Conservation (phyloP, 2,329 filamentous ascomycete genomes). For the Fusarium sambucinum region DNA sequence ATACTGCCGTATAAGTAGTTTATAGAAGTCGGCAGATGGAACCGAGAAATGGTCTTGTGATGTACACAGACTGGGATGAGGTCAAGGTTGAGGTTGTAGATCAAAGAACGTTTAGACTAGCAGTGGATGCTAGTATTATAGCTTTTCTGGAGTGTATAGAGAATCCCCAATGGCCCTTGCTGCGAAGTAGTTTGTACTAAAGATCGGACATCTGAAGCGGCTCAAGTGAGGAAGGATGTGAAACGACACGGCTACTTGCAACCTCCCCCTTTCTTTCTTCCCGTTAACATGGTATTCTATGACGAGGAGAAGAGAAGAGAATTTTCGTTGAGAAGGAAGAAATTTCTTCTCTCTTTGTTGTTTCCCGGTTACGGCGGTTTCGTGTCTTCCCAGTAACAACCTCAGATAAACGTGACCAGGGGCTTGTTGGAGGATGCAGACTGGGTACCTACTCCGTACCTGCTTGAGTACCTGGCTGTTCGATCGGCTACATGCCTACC, state of each 20-base stretch:
- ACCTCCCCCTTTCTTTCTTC: slow-evolving; percentile 1
- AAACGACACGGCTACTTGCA: background rate
- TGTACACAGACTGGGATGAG: slow-evolving; percentile 7
- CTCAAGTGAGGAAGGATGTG: slow-evolving; percentile 8
- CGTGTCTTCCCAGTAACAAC: slow-evolving; percentile 10
- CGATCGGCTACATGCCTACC: slow-evolving; percentile 30
- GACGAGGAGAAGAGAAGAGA: slow-evolving; percentile 1
- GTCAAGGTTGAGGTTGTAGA: slow-evolving; percentile 5
- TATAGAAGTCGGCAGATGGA: slow-evolving; percentile 10
- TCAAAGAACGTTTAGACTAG: slow-evolving; percentile 14
- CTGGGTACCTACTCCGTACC: slow-evolving; percentile 1
- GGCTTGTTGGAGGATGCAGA: slow-evolving; percentile 11
- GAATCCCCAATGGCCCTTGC: slow-evolving; percentile 2
- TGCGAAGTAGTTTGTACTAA: background rate
- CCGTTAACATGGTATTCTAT: slow-evolving; percentile 1
- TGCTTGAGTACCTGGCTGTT: background rate
- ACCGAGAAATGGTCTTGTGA: slow-evolving; percentile 18
- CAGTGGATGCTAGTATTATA: slow-evolving; percentile 26
- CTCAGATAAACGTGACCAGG: slow-evolving; percentile 20
- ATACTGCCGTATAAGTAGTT: slow-evolving; percentile 4
- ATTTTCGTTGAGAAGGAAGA: background rate
- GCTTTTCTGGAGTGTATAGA: slow-evolving; percentile 4
- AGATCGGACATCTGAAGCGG: slow-evolving; percentile 7
- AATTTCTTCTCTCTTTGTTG: slow-evolving; percentile 1
- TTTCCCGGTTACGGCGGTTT: background rate